phyloP scores from a whole-genome alignment of 179 eudicot species.

The Beta macrorhiza region DNA sequence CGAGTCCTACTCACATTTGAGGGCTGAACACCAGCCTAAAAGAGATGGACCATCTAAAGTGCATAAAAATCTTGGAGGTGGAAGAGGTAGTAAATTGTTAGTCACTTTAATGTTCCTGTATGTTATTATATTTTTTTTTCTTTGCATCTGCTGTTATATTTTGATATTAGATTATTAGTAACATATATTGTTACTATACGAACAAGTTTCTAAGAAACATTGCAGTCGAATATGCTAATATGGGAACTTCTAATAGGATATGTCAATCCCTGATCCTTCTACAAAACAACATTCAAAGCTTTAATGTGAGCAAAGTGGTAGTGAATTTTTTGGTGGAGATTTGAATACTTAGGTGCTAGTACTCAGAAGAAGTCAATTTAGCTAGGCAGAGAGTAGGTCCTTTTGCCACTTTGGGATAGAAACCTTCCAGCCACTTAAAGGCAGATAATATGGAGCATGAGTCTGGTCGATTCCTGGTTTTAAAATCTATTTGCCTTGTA shows the following conservation, averaged over 20 bases:
- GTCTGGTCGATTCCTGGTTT: not conserved
- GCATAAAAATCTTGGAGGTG: conserved; percentile 68
- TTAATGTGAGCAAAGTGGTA: not conserved
- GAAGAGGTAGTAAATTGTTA: conserved; percentile 53
- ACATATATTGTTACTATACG: not conserved
- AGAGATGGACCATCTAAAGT: conserved; percentile 78
- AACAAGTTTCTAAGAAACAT: not conserved
- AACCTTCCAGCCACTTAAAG: not conserved
- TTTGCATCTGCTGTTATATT: not conserved
- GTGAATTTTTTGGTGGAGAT: not conserved
- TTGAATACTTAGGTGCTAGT: not conserved
- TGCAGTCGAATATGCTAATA: not conserved
- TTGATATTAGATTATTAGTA: not conserved
- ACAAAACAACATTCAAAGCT: not conserved
- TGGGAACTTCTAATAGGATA: not conserved
- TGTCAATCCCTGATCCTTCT: not conserved
- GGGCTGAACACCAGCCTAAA: conserved; percentile 60
- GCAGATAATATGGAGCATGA: not conserved
- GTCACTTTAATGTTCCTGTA: not conserved
- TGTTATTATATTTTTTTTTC: not conserved
- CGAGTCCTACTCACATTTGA: conserved; percentile 85
- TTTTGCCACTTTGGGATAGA: not conserved
- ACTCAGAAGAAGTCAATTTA: not conserved
- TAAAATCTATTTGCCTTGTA: not conserved
- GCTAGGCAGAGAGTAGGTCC: not conserved